phyloP scores from a whole-genome alignment of 768 basidiomycete species.

The Termitomyces sp. region DNA sequence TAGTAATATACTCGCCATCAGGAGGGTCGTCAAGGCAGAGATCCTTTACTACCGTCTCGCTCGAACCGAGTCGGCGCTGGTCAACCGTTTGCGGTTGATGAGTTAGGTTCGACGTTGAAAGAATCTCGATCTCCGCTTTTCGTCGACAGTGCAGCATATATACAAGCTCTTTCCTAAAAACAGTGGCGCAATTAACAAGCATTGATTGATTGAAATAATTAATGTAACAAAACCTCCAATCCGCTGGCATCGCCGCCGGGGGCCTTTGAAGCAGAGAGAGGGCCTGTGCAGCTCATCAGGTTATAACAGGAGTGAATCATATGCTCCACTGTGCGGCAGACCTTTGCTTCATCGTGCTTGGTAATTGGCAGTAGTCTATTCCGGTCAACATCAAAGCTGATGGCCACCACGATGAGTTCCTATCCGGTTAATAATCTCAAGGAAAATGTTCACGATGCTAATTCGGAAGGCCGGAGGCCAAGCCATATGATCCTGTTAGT shows the following conservation, averaged over 20 bases:
- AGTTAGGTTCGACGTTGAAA: constrained; percentile 29
- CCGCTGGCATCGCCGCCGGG: constrained; percentile 41
- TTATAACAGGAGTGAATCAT: background rate
- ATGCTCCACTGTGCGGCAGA: constrained; percentile 20
- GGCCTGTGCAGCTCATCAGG: constrained; percentile 44
- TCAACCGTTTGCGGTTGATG: background rate
- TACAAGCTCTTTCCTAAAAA: constrained; percentile 70
- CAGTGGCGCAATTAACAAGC: constrained; percentile 1
- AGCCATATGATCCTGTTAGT: constrained; percentile 76
- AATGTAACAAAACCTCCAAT: constrained; percentile 58
- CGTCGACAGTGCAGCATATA: constrained; percentile 78
- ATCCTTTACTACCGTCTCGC: background rate
- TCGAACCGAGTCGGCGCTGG: constrained; percentile 1
- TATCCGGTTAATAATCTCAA: background rate
- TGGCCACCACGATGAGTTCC: background rate
- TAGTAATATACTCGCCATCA: background rate
- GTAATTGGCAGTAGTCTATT: constrained; percentile 70
- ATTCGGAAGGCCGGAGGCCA: constrained; percentile 71
- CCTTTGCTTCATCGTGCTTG: constrained; percentile 75
- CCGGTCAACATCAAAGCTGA: constrained; percentile 58
- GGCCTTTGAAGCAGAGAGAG: constrained; percentile 55
- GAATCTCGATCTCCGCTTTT: constrained; percentile 91
- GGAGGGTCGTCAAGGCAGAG: background rate
- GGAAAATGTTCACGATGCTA: constrained; percentile 48
- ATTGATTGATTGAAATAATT: background rate